A percentile compares a stretch with the other conserved stretches of the same genome.
These are phyloP conservation scores for Leccinum subrobustum DNA, from an alignment of 1,284 basidiomycete species.

Conservation along the genomic window DNA sequence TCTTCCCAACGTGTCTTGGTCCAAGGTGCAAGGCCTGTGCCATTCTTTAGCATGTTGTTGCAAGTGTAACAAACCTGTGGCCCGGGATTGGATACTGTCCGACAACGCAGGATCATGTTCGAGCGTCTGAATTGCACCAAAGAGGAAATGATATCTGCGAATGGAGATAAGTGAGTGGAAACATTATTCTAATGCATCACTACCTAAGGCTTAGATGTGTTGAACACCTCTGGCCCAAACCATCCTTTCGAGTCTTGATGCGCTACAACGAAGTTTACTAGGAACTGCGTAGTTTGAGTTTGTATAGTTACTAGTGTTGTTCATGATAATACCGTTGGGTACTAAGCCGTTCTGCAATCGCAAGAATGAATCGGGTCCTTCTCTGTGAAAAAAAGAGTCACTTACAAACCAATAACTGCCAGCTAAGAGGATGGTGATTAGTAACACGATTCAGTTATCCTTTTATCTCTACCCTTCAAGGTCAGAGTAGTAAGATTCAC, in stretches of 20 bases:
- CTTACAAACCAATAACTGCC: constrained; percentile 7
- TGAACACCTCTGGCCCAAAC: constrained; percentile 55
- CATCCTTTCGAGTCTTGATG: constrained; percentile 56
- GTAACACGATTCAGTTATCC: not conserved
- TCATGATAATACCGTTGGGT: constrained; percentile 1
- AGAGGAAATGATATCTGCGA: constrained; percentile 3
- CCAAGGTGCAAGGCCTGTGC: constrained; percentile 53
- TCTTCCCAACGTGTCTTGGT: constrained; percentile 57
- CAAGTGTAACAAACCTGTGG: constrained; percentile 53
- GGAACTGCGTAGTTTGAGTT: constrained; percentile 47
- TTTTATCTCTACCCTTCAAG: constrained; percentile 1
- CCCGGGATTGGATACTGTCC: constrained; percentile 1
- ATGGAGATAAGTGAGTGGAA: not conserved
- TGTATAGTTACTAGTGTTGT: constrained; percentile 22
- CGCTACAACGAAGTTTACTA: constrained; percentile 52
- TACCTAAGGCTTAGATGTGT: constrained; percentile 52
- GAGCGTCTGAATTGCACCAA: constrained; percentile 4
- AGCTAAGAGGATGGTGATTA: not conserved
- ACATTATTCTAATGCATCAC: not conserved
- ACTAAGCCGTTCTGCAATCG: constrained; percentile 3
- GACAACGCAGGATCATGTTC: constrained; percentile 3
- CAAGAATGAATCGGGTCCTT: not conserved
- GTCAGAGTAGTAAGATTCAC: not conserved
- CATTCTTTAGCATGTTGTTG: constrained; percentile 56
- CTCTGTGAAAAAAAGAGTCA: not conserved